Percentiles rank a stretch among this genome's conserved stretches.
Conservation (phyloP, 192 early-diverging fungal species). For the Cladochytrium replicatum region DNA sequence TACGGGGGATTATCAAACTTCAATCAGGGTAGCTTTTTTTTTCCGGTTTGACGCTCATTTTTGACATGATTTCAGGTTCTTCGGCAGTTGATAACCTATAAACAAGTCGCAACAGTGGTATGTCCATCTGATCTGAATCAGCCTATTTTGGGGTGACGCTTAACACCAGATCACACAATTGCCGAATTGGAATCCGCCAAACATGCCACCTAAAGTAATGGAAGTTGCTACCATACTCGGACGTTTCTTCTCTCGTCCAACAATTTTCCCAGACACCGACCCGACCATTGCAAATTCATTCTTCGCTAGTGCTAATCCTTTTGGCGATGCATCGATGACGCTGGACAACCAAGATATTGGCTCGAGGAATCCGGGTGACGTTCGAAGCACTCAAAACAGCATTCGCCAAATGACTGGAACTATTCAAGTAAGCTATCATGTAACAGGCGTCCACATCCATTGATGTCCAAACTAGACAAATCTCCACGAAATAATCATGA, state of each 20-base stretch:
- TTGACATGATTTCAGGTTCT: conserved; percentile 31
- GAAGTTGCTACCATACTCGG: conserved; percentile 64
- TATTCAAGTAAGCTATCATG: conserved; percentile 22
- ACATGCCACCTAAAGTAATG: conserved; percentile 38
- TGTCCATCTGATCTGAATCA: not conserved
- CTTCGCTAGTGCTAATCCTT: conserved; percentile 30
- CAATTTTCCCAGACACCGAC: conserved; percentile 31
- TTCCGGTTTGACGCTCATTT: not conserved
- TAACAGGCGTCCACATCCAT: not conserved
- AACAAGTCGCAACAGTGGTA: conserved; percentile 41
- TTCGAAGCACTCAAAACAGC: conserved; percentile 22
- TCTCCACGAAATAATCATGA: conserved; percentile 29
- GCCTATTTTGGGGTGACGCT: not conserved
- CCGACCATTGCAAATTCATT: conserved; percentile 25
- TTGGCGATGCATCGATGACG: conserved; percentile 15
- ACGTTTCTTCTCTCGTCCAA: conserved; percentile 48
- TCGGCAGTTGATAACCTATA: conserved; percentile 39
- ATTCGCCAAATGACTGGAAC: conserved; percentile 19
- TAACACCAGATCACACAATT: conserved; percentile 4
- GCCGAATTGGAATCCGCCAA: conserved; percentile 46
- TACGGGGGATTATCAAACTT: conserved; percentile 35
- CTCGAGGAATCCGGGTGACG: conserved; percentile 35
- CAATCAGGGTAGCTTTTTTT: conserved; percentile 31
- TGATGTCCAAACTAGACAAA: conserved; percentile 8
- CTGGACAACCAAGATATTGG: conserved; percentile 26